Evolutionary conservation across 2,329 filamentous ascomycete species (phyloP).

Genomic region (Colletotrichum lini): DNA sequence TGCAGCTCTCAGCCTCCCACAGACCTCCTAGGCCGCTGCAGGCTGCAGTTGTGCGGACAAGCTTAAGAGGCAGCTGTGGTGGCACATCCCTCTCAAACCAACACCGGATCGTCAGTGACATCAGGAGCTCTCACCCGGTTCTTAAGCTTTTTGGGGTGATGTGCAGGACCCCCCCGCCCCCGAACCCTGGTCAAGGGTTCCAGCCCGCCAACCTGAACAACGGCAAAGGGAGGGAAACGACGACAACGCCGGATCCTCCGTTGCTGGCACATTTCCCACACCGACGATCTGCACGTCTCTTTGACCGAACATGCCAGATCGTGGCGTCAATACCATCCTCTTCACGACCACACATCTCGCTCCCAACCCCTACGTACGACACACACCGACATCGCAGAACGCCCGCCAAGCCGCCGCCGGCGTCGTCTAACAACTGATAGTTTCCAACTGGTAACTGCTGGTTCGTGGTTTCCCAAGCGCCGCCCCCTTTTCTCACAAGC

Average conservation of each 20-base stretch:
- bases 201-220: slow-evolving; percentile 25
- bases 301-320: slow-evolving; percentile 6
- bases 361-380: neutral
- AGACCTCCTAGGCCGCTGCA: neutral
- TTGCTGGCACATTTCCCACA: slow-evolving; percentile 9
- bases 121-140: slow-evolving; percentile 15
- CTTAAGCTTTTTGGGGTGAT: slow-evolving; percentile 33
- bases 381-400: neutral
- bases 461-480: slow-evolving; percentile 1
- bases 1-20: neutral
- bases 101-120: slow-evolving; percentile 20
- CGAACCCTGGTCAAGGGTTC: slow-evolving; percentile 17
- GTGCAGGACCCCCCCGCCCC: slow-evolving; percentile 36
- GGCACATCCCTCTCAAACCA: slow-evolving; percentile 1
- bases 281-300: slow-evolving; percentile 10
- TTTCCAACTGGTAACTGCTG: slow-evolving; percentile 2
- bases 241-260: neutral
- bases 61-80: neutral
- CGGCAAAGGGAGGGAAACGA: slow-evolving; percentile 4
- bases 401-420: neutral
- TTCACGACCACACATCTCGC: neutral
- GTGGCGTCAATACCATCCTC: slow-evolving; percentile 4
- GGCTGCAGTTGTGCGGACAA: neutral
- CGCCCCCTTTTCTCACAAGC: neutral
- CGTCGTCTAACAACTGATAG: slow-evolving; percentile 1